phyloP scores from a whole-genome alignment of 2,329 filamentous ascomycete genomes.

The Curvularia hawaiiensis region DNA sequence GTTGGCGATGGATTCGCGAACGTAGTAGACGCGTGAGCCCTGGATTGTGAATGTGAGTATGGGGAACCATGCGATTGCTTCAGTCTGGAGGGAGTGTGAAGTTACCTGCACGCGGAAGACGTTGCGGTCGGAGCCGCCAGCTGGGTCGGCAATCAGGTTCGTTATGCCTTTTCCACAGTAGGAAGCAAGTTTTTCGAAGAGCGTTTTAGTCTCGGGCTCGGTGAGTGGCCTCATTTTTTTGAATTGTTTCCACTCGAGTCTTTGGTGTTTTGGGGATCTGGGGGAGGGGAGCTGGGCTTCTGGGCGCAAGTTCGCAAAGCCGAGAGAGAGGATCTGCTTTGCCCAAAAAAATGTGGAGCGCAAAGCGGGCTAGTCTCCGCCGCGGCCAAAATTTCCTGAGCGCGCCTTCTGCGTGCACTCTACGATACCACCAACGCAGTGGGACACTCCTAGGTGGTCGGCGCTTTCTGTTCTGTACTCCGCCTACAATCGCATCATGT shows the following conservation, averaged over 20 bases:
- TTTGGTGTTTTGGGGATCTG: neutral
- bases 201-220: slow-evolving; percentile 75
- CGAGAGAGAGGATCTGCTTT: slow-evolving; percentile 9
- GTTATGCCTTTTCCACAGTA: slow-evolving; percentile 89
- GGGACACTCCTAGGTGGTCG: neutral
- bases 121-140: slow-evolving; percentile 42
- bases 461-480: neutral
- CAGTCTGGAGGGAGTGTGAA: neutral
- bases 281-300: neutral
- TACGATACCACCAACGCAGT: slow-evolving; percentile 4
- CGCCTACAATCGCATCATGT: slow-evolving; percentile 30
- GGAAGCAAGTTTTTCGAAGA: slow-evolving; percentile 91
- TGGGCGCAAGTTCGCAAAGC: slow-evolving; percentile 18
- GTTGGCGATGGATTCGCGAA: slow-evolving; percentile 87
- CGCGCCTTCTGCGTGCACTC: slow-evolving; percentile 3
- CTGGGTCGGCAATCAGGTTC: slow-evolving; percentile 62
- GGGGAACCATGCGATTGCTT: neutral
- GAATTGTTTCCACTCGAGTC: slow-evolving; percentile 2
- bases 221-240: slow-evolving; percentile 78
- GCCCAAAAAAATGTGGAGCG: slow-evolving; percentile 20
- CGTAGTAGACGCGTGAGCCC: slow-evolving; percentile 86
- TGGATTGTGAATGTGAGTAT: slow-evolving; percentile 53
- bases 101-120: slow-evolving; percentile 58
- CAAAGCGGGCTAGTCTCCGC: slow-evolving; percentile 21
- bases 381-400: slow-evolving; percentile 34